Conservation (phyloP, 2,329 filamentous ascomycete species). For the Hymenoscyphus salicellus region DNA sequence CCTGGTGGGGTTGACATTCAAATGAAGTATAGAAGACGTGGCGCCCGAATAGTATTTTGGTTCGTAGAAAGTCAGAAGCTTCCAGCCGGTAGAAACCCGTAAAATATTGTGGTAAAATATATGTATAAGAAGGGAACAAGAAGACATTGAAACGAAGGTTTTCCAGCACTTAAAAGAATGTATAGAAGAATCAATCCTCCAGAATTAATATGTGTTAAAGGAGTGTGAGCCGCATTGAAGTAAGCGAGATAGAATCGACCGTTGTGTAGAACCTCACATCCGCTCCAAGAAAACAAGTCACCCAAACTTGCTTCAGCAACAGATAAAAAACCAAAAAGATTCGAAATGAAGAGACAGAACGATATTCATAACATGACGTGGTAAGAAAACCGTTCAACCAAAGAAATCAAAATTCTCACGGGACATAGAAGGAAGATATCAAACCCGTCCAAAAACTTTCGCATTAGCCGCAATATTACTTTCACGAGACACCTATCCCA, state of each 20-base stretch:
- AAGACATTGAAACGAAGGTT: neutral
- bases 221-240: conserved; percentile 2
- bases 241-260: neutral
- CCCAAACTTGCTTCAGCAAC: neutral
- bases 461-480: neutral
- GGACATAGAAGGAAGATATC: neutral
- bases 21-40: no score
- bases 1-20: neutral
- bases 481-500: neutral
- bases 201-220: neutral
- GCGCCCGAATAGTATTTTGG: neutral
- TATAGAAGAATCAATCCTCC: neutral
- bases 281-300: no score
- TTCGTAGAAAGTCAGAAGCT: neutral
- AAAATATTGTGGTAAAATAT: neutral
- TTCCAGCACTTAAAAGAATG: neutral
- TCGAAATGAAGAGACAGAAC: neutral
- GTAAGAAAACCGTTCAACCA: no score
- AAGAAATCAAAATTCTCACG: no score
- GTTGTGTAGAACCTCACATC: neutral
- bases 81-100: neutral
- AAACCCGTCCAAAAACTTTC: neutral
- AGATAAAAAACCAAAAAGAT: neutral
- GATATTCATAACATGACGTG: no score
- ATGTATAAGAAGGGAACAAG: neutral